These are phyloP conservation scores for Calonectria multiphialidica DNA, from an alignment of 2,329 filamentous ascomycete genomes.

Conservation along the genomic window DNA sequence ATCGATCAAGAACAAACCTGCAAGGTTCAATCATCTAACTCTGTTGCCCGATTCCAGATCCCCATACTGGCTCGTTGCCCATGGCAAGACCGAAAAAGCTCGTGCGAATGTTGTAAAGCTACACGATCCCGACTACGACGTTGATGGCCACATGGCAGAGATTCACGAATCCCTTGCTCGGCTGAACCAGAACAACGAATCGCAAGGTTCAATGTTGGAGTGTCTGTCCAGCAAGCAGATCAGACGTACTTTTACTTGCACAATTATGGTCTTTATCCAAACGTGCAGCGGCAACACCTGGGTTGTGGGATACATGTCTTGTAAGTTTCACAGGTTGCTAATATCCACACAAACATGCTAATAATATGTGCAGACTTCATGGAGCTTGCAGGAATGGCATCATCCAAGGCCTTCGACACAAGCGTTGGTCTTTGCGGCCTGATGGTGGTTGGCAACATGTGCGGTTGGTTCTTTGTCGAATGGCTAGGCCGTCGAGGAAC, in stretches of 20 bases:
- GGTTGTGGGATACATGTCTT: conserved; percentile 27
- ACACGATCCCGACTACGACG: conserved; percentile 42
- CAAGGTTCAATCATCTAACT: background rate
- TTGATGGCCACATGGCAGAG: conserved; percentile 47
- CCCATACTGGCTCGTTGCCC: conserved; percentile 49
- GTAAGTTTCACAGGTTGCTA: background rate
- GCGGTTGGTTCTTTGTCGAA: conserved; percentile 23
- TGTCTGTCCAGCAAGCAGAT: conserved; percentile 8
- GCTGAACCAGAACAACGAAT: background rate
- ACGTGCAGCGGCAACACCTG: conserved; percentile 3
- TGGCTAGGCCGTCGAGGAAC: conserved; percentile 17
- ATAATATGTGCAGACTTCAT: background rate
- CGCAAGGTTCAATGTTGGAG: conserved; percentile 4
- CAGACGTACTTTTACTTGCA: conserved; percentile 6
- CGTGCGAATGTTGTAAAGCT: conserved; percentile 45
- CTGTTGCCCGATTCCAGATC: background rate
- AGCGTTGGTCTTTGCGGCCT: conserved; percentile 13
- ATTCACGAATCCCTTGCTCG: conserved; percentile 31
- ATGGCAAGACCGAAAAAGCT: conserved; percentile 45
- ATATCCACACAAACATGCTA: background rate
- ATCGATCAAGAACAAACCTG: background rate
- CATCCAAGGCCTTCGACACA: conserved; percentile 1
- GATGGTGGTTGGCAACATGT: conserved; percentile 22
- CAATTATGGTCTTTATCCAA: conserved; percentile 17
- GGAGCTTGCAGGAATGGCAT: conserved; percentile 8